Evolutionary conservation across 306 rosid genomes (phyloP).

Genomic region (Castanea mollissima): DNA sequence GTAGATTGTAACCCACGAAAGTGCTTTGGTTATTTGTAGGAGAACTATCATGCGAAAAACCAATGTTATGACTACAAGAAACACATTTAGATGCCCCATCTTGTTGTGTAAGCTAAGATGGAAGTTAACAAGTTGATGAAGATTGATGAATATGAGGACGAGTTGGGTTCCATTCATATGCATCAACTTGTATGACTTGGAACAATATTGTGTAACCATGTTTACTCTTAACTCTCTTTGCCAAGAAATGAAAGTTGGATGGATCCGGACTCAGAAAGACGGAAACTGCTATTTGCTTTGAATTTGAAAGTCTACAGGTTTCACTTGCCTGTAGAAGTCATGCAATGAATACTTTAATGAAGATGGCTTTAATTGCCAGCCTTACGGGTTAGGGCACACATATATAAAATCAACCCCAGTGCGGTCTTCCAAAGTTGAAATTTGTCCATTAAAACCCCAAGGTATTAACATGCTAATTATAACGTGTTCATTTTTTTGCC

Average conservation of each 20-base stretch:
- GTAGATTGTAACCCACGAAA: too few species aligned
- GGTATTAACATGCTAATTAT: too few species aligned
- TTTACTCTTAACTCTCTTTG: neutral
- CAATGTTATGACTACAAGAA: neutral
- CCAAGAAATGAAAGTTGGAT: neutral
- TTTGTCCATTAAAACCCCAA: too few species aligned
- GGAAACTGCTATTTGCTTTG: neutral
- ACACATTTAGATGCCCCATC: neutral
- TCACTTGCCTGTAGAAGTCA: neutral
- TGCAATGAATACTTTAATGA: neutral
- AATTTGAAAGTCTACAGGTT: neutral
- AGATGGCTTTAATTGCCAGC: neutral
- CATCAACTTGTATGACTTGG: constrained; percentile 1
- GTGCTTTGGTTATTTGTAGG: too few species aligned
- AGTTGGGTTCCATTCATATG: neutral
- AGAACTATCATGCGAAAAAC: neutral
- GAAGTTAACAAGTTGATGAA: neutral
- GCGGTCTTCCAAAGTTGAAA: too few species aligned
- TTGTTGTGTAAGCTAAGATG: neutral
- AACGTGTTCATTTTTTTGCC: too few species aligned
- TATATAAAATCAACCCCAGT: too few species aligned
- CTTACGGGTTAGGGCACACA: too few species aligned
- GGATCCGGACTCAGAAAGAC: neutral
- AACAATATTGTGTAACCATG: too few species aligned
- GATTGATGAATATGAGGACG: neutral